Base-by-base conservation (phyloP, 495 filamentous ascomycete genomes). In the Penicillium cataractarum region DNA sequence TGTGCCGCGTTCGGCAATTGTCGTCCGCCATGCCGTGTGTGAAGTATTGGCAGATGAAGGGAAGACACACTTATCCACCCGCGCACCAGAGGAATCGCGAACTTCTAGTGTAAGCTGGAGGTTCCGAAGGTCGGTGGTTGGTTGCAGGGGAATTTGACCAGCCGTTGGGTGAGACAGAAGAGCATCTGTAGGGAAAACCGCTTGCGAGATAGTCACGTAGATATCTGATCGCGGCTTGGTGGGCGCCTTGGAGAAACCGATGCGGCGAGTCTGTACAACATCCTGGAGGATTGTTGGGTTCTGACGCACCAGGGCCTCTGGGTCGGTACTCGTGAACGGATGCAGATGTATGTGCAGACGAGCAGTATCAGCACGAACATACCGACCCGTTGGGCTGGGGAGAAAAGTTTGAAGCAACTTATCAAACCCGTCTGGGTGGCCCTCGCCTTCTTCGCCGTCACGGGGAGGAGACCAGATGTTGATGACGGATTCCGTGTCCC, bases 171-270 rank as follows among this genome's bases (percentile, higher is more conserved):
- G 86, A 33, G 91, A 89, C 4, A 99, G 79, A 12, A 94, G 76
- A 3, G 91, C 91, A 61, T 94, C 90, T 37, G 86, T 81, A 35
- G 90, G 87, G 3, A 99, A 75, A 15, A 84, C 81, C 0, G 92
- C 88, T 65, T 92, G 87, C 39, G 85, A 84, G 54, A 99, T 73
- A 0, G 92, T 96, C 24, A 99, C 72, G 71, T 98, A 99, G 51
- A 99, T 97, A 70, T 99, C 95, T 13, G 91, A 96, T 63, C 95
- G 79, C 9, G 92, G 83, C 67, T 90, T 91, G 0, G 90, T 91
- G 1, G 95, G 95, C 8, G 92, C 93, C 21, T 93, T 93, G 3
- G 95, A 89, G 75, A 99, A 99, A n/a, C 92, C 94, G 67, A 97
- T 92, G 72, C 94, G 92, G 63, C 83, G 85, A 6, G 93, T 94